Percentiles rank a stretch among this genome's conserved stretches.
Conservation (phyloP, 1,284 basidiomycete genomes). For the Cystobasidiaceae sp. region DNA sequence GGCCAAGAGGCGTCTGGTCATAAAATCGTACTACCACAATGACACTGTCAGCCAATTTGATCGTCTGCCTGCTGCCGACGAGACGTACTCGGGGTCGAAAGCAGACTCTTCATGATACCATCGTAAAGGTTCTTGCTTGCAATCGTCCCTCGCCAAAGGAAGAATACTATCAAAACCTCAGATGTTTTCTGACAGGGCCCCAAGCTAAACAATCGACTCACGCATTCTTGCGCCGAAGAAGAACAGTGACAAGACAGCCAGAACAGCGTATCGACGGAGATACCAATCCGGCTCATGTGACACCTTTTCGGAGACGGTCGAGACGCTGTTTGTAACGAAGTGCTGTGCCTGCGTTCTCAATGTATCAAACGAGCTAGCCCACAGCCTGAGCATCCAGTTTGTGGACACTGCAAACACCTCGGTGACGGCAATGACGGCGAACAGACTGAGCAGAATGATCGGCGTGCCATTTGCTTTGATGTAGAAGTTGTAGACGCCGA, state of each 20-base stretch:
- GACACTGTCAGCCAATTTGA: background rate
- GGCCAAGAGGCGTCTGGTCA: constrained; percentile 46
- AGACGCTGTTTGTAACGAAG: background rate
- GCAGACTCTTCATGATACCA: constrained; percentile 33
- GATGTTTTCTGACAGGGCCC: background rate
- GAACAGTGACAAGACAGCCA: constrained; percentile 32
- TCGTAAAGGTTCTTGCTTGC: constrained; percentile 36
- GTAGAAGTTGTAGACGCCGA: constrained; percentile 36
- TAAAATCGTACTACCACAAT: constrained; percentile 37
- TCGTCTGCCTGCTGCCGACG: background rate
- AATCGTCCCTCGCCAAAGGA: constrained; percentile 35
- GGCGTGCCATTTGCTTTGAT: constrained; percentile 35
- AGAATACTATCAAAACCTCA: background rate
- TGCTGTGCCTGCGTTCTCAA: background rate
- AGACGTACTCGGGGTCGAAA: constrained; percentile 35
- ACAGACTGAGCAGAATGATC: constrained; percentile 9
- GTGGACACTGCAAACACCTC: constrained; percentile 37
- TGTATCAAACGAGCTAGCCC: constrained; percentile 39
- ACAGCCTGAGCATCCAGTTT: constrained; percentile 32
- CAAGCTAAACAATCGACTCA: background rate
- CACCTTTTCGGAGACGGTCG: background rate
- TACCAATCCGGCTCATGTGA: constrained; percentile 35
- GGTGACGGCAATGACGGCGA: constrained; percentile 33
- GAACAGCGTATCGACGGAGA: constrained; percentile 35
- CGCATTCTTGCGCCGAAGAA: constrained; percentile 32